Evolutionary conservation across 2,329 filamentous ascomycete genomes (phyloP), one percentile per base, ranked within the genome.

Genomic region (Microcyclosporella mali): DNA sequence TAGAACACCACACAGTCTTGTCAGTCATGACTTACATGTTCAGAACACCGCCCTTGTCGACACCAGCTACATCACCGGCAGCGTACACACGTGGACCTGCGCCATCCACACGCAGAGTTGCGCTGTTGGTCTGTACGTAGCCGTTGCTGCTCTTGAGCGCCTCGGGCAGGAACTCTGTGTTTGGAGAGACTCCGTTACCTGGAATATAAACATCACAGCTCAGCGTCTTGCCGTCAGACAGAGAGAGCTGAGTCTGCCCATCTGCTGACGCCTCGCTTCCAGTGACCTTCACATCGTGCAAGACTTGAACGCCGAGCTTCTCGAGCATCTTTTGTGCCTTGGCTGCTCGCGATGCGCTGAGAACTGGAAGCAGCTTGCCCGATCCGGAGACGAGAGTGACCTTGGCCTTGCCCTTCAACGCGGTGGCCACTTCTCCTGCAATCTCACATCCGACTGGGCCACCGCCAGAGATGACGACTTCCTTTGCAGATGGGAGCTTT

Each of bases 1-100:
- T n/a, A n/a, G n/a, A n/a, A n/a, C n/a, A n/a, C n/a, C n/a, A n/a
- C n/a, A n/a, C 29, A 47, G 33, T n/a, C 15, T 3, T n/a, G 14
- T 14, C 25, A 14, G 17, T n/a, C 14, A 16, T 25, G 21, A 33
- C 41, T 37, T 27, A 53, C 37, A 73, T 60, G 35, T 71, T 65
- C 37, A 70, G 52, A 16, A 69, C 53, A 29, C 61, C 66, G 21
- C 70, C 68, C n/a, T 59, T 59, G 14, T 67, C 66, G 46, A 66
- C 68, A 4, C 59, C 64, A 3, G 61, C 61, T 25, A 53, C 59
- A 49, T 67, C 63, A 38, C 64, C 65, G 29, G 66, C 47, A 35
- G 59, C 59, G 48, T 65, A 68, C 40, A 66, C 56, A 11, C 61
- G 46, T 1, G 52, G 43, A 8, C 61, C 53, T 0, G 49, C 57